Percentiles rank a stretch among this genome's conserved stretches.
Conservation (phyloP, 208 protist genomes). For the Trypanosoma melophagium region DNA sequence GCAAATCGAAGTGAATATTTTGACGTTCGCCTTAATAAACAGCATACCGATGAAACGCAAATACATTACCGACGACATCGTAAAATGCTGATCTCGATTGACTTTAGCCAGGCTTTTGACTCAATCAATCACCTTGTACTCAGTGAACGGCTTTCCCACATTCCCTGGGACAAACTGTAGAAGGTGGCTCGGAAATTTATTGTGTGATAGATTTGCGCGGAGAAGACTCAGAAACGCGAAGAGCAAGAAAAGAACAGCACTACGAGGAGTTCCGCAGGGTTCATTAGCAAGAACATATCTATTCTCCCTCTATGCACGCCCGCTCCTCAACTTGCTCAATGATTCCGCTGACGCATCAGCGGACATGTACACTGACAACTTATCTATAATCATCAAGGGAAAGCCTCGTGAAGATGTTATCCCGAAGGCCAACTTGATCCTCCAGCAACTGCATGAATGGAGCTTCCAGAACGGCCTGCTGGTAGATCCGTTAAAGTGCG, state of each 20-base stretch:
- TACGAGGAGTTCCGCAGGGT: constrained; percentile 9
- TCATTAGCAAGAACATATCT: neutral
- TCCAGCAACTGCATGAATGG: neutral
- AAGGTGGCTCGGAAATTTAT: constrained; percentile 3
- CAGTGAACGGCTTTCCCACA: neutral
- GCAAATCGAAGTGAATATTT: constrained; percentile 8
- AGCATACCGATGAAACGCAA: neutral
- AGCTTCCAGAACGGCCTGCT: neutral
- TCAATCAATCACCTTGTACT: constrained; percentile 5
- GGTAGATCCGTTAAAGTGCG: constrained; percentile 4
- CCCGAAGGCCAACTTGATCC: neutral
- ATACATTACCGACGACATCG: neutral
- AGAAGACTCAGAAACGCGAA: neutral
- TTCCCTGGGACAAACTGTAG: neutral
- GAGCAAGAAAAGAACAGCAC: neutral
- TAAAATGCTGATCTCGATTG: neutral
- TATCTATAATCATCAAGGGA: neutral
- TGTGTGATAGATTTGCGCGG: neutral
- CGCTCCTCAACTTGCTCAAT: constrained; percentile 1
- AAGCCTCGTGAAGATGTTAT: neutral
- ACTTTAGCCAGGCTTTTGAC: constrained; percentile 6
- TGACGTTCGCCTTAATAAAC: neutral
- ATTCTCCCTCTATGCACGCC: constrained; percentile 24
- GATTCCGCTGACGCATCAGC: neutral
- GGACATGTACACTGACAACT: constrained; percentile 7